phyloP scores from a whole-genome alignment of 2,329 filamentous ascomycete species.

The Lasiodiplodia theobromae region DNA sequence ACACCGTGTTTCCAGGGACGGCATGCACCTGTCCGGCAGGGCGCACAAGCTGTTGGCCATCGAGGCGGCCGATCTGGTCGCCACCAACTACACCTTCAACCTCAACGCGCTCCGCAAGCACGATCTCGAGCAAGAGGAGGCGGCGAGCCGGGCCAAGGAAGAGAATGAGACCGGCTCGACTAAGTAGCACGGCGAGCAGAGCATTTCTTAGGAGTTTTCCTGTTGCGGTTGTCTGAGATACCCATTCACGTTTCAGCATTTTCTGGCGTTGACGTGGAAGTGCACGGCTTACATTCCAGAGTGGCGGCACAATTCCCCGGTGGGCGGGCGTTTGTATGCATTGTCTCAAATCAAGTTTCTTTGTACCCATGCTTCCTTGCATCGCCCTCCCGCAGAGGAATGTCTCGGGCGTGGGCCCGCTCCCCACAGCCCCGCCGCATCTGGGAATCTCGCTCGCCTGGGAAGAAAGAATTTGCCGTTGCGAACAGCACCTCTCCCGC shows the following conservation, averaged over 20 bases:
- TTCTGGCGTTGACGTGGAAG: slow-evolving; percentile 29
- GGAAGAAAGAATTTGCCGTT: slow-evolving; percentile 32
- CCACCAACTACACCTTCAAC: slow-evolving; percentile 43
- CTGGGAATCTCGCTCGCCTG: slow-evolving; percentile 35
- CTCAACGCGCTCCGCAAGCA: slow-evolving; percentile 34
- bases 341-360: slow-evolving; percentile 30
- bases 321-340: slow-evolving; percentile 30
- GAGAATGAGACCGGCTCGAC: slow-evolving; percentile 10
- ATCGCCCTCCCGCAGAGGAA: slow-evolving; percentile 38
- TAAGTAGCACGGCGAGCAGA: neutral
- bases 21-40: slow-evolving; percentile 43
- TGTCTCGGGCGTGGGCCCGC: slow-evolving; percentile 42
- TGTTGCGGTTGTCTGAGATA: slow-evolving; percentile 28
- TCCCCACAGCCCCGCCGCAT: slow-evolving; percentile 42
- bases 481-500: slow-evolving; percentile 40
- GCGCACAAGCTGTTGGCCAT: slow-evolving; percentile 47
- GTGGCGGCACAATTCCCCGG: slow-evolving; percentile 29
- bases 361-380: slow-evolving; percentile 46
- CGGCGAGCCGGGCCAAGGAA: neutral
- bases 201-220: slow-evolving; percentile 29
- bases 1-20: slow-evolving; percentile 40
- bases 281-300: slow-evolving; percentile 28
- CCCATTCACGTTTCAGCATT: slow-evolving; percentile 30
- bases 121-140: slow-evolving; percentile 21
- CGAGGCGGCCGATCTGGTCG: slow-evolving; percentile 44